These are phyloP conservation scores for Porcisia hertigi DNA, from an alignment of 208 protist genomes.

Conservation along the genomic window DNA sequence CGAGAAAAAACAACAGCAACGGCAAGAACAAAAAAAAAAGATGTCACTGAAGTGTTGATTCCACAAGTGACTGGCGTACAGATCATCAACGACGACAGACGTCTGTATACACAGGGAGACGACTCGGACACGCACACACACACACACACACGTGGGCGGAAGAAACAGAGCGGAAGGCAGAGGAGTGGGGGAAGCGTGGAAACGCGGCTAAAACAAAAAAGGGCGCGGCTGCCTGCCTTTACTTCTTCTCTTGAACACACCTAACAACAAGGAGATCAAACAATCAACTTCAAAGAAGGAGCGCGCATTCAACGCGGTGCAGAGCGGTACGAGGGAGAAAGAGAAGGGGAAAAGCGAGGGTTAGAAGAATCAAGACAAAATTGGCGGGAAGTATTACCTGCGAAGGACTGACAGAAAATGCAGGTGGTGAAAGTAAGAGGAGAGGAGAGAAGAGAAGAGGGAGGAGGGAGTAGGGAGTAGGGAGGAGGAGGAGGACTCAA, in stretches of 20 bases:
- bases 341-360: background rate
- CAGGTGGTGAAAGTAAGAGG: background rate
- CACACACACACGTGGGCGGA: background rate
- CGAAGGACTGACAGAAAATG: too few species aligned
- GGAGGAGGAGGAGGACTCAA: background rate
- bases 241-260: too few species aligned
- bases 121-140: background rate
- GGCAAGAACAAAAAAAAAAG: background rate
- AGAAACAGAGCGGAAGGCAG: background rate
- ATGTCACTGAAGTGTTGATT: background rate
- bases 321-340: slow-evolving; percentile 6
- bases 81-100: background rate
- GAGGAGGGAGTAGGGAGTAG: background rate
- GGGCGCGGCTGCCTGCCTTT: too few species aligned
- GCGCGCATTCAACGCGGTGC: background rate
- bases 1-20: background rate
- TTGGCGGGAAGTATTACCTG: too few species aligned
- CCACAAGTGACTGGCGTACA: background rate
- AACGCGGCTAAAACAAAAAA: background rate
- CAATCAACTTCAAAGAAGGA: background rate
- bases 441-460: slow-evolving; percentile 2
- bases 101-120: background rate
- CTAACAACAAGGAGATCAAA: background rate
- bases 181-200: background rate
- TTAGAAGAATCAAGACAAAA: background rate